Evolutionary conservation across 73 alveolate genomes (phyloP), one percentile per base, ranked within the genome.

Genomic region (Tetrahymena malaccensis): DNA sequence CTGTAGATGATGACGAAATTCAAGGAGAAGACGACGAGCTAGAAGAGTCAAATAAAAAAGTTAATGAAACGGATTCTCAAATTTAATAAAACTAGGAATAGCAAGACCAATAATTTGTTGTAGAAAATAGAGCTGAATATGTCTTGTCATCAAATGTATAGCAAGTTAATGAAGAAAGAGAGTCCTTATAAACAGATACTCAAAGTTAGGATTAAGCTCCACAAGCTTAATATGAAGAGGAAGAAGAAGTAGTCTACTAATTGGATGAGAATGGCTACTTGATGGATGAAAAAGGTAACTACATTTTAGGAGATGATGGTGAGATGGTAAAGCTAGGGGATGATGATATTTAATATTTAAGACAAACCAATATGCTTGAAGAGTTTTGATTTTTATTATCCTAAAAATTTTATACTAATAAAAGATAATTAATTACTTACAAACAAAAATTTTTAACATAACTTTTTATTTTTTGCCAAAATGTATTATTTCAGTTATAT

Each of bases 211-310:
- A 70, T 12, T n/a, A 27, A 31, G 89, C 43, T 40, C 31, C 22
- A 3, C 25, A 70, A 31, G 34, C 40, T 31, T 17, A 70, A 31
- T 70, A 70, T 19, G 96, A 94, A 43, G 94, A 85, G 27, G 94
- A 85, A 21, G 94, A 85, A 43, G 96, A 94, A 85, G 96, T 89
- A 8, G 93, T 94, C 4, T 94, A 94, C 85, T 85, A 94, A 85
- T 40, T 94, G 37, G 96, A 94, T 43, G 96, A 94, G 31, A 85
- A 94, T 85, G 96, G 96, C 12, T 94, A 21, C 58, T 85, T 94
- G 40, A 43, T 94, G 56, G 96, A 94, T 94, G 96, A 94, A 17
- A 94, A 94, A 6, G 96, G 96, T 22, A 94, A 94, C 85, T 94
- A 94, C 38, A 83, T 94, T 31, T 50, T 94, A 40, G 96, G 93